phyloP scores from a whole-genome alignment of 2,329 filamentous ascomycete genomes.

The Periconia macrospinosa region DNA sequence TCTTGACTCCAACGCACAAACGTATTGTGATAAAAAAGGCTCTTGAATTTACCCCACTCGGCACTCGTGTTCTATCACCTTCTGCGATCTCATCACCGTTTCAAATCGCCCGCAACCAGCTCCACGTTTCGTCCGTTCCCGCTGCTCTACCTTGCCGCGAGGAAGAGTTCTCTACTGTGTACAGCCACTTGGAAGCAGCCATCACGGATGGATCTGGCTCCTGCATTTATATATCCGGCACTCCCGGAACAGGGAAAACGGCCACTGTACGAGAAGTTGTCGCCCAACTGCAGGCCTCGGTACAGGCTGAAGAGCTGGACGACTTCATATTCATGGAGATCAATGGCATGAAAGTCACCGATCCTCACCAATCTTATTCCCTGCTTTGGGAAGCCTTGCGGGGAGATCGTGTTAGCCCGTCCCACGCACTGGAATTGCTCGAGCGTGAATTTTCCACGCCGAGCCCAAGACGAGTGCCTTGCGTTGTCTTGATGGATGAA shows the following conservation, averaged over 20 bases:
- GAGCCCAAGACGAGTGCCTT: conserved; percentile 86
- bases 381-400: conserved; percentile 95
- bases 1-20: conserved; percentile 67
- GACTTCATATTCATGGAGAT: conserved; percentile 99
- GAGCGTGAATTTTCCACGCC: conserved; percentile 93
- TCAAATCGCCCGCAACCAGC: conserved; percentile 80
- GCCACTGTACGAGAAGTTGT: conserved; percentile 96
- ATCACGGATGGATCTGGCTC: conserved; percentile 92
- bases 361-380: conserved; percentile 94
- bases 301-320: conserved; percentile 86
- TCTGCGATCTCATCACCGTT: conserved; percentile 83
- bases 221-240: conserved; percentile 99
- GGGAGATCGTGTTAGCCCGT: conserved; percentile 86
- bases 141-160: conserved; percentile 88
- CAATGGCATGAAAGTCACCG: conserved; percentile 99
- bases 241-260: conserved; percentile 95
- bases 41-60: conserved; percentile 93
- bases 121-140: conserved; percentile 94
- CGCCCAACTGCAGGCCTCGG: conserved; percentile 82
- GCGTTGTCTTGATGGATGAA: conserved; percentile 98
- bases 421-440: conserved; percentile 86
- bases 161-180: conserved; percentile 87
- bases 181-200: conserved; percentile 89
- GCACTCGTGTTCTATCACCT: conserved; percentile 80
- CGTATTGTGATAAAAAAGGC: conserved; percentile 79